Evolutionary conservation across 306 rosid species (phyloP).

Genomic region (Carpinus fangiana): DNA sequence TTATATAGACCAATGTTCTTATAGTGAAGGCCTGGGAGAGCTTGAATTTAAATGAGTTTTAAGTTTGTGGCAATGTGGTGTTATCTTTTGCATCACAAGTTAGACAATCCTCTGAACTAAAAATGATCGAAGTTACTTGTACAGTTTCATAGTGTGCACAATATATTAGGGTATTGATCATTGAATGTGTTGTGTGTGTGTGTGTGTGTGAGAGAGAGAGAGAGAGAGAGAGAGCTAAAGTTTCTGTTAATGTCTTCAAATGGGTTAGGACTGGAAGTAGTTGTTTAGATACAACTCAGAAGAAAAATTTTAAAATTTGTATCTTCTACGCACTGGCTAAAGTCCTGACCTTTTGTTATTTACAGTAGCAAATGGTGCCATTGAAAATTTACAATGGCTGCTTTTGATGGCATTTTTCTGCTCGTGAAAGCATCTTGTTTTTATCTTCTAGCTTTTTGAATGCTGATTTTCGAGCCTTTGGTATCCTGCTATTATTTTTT

Average conservation of each 20-base stretch:
- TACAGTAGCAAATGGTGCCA: background rate
- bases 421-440: background rate
- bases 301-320: background rate
- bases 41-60: background rate
- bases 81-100: background rate
- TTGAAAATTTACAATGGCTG: background rate
- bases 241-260: background rate
- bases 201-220: too few species aligned
- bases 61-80: background rate
- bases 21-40: background rate
- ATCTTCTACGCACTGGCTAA: background rate
- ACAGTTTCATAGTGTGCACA: background rate
- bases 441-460: background rate
- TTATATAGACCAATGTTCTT: background rate
- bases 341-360: background rate
- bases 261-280: background rate
- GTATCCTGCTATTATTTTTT: slow-evolving; percentile 2
- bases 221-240: background rate
- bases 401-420: background rate
- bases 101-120: background rate
- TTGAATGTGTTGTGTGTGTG: background rate
- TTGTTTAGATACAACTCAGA: background rate
- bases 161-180: background rate
- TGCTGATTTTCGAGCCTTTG: background rate
- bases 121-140: background rate